Conservation (phyloP, 768 basidiomycete species). For the Mycena alexandri region DNA sequence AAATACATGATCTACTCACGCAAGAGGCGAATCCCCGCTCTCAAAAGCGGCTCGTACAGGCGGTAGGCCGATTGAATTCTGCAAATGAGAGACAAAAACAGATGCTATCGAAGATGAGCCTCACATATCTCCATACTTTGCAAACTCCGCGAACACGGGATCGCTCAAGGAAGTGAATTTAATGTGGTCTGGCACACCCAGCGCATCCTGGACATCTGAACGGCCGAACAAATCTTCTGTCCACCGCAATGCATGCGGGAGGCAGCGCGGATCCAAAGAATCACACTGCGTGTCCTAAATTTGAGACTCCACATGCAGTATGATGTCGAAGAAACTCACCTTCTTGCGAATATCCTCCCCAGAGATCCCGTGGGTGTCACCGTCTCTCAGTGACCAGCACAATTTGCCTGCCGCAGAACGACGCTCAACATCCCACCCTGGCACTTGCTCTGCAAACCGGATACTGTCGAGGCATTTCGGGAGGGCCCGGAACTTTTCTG, state of each 20-base stretch:
- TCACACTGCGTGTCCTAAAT: slow-evolving; percentile 1
- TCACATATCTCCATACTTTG: neutral
- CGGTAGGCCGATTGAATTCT: slow-evolving; percentile 13
- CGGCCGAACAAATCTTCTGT: slow-evolving; percentile 38
- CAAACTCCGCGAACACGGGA: neutral
- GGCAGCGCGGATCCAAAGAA: slow-evolving; percentile 26
- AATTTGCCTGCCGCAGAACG: neutral
- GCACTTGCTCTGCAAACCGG: neutral
- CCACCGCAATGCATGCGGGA: slow-evolving; percentile 37
- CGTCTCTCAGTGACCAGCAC: neutral
- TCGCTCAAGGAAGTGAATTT: neutral
- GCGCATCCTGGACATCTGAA: slow-evolving; percentile 25
- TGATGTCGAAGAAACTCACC: neutral
- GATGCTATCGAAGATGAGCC: neutral
- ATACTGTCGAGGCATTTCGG: slow-evolving; percentile 11
- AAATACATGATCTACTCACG: slow-evolving; percentile 35
- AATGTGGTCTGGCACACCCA: slow-evolving; percentile 39
- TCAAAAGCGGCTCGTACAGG: slow-evolving; percentile 43
- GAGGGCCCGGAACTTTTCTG: neutral
- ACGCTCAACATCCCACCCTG: neutral
- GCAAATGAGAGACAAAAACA: neutral
- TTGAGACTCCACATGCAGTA: neutral
- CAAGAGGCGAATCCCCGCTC: slow-evolving; percentile 44
- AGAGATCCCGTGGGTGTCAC: slow-evolving; percentile 16
- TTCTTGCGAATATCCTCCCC: slow-evolving; percentile 16